Base-by-base conservation (phyloP, 1,284 basidiomycete genomes). In the Cronartium quercuum region DNA sequence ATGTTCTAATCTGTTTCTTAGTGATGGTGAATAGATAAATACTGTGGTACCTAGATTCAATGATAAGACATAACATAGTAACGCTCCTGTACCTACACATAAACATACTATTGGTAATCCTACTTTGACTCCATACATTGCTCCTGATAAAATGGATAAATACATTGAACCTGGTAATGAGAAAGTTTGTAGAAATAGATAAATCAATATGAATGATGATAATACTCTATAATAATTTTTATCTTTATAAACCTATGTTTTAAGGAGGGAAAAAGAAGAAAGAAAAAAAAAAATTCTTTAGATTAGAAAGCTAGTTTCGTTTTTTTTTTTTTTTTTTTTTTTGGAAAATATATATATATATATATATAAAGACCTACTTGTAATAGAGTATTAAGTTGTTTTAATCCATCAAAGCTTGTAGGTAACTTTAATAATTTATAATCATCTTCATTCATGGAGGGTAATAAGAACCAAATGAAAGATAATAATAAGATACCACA, bases 141-240 rank as follows among this genome's bases (percentile, higher is more conserved):
- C 95, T 40, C 95, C 95, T 13, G 91, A 94, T 7, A 98, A 88
- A 80, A 98, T 97, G 66, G 92, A 93, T 76, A 98, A 87, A 82
- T 98, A 98, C 94, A 98, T 98, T 29, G 92, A 95, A 0, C 95
- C 95, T 0, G 95, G 95, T 5, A 98, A 86, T 1, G 92, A 94
- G 83, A 98, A 98, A 0, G 94, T 92, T 85, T 98, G 95, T 3
- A 98, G 86, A 83, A 97, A 98, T 78, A 98, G 86, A 82, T 96
- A 97, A 0, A 92, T 90, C 76, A 80, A 75, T 18, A 81, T 65
- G 78, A 81, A 84, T 55, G 80, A 83, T 7, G 81, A 76, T 15
- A 84, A 76, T 1, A 84, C 82, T 7, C 82, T 73, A 35, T 64
- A 77, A 66, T 80, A 81, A 66, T 84, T 79, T 35, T 80, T 77